Conservation (phyloP, 371 early-diverging fungal genomes). For the Circinella minor region DNA sequence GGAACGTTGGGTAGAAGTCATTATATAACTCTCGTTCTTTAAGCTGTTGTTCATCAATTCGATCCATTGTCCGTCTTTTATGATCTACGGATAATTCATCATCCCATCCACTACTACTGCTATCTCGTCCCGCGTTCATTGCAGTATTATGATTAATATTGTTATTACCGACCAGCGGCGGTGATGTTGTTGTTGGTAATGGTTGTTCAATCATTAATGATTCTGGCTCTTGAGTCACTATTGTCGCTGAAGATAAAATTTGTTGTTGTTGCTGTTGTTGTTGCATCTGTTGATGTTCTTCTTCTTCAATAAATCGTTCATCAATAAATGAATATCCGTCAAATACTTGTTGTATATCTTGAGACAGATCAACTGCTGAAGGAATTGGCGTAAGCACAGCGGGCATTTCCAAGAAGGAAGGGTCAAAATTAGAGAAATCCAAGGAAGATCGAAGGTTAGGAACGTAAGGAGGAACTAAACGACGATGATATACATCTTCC, state of each 20-base stretch:
- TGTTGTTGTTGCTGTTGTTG: neutral
- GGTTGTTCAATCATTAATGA: neutral
- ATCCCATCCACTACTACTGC: conserved; percentile 12
- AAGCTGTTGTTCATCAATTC: conserved; percentile 22
- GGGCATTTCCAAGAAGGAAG: conserved; percentile 59
- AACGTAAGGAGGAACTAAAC: conserved; percentile 58
- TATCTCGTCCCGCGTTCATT: neutral
- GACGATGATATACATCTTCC: conserved; percentile 66
- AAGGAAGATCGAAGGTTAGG: conserved; percentile 56
- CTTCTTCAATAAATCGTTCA: conserved; percentile 25
- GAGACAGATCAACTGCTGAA: conserved; percentile 47
- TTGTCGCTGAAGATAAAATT: neutral
- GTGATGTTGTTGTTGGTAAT: neutral
- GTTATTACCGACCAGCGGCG: conserved; percentile 9
- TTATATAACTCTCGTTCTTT: conserved; percentile 19
- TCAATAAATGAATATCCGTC: conserved; percentile 61
- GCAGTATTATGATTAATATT: neutral
- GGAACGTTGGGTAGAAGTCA: conserved; percentile 14
- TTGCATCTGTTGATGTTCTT: neutral
- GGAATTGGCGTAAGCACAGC: conserved; percentile 52
- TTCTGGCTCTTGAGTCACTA: neutral
- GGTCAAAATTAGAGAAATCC: conserved; percentile 74
- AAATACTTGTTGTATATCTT: conserved; percentile 60
- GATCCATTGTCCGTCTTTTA: conserved; percentile 22
- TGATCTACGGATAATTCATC: conserved; percentile 5